Percentiles rank a stretch among this genome's conserved stretches.
Evolutionary conservation across 177 flowering plant species (phyloP).

Genomic region (Vitis hybrid): DNA sequence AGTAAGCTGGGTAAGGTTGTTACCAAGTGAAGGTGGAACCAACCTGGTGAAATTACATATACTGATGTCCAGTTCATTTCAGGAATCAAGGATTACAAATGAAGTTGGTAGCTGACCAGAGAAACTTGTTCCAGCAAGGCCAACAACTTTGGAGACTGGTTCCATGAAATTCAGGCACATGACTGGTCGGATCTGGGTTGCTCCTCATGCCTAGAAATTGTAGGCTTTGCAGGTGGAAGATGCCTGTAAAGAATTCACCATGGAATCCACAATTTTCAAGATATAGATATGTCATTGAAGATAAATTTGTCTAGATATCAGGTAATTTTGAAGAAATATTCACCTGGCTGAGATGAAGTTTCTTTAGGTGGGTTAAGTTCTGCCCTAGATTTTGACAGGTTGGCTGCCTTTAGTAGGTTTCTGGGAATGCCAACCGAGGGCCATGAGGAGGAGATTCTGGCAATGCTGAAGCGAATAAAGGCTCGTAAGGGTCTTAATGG

Average conservation of each 20-base stretch:
- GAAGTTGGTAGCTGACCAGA: slow-evolving; percentile 1
- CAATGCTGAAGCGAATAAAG: no score
- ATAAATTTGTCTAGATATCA: background rate
- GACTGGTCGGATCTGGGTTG: background rate
- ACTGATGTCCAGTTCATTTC: background rate
- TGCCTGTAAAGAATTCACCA: slow-evolving; percentile 1
- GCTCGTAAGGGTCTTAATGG: no score
- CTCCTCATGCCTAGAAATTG: background rate
- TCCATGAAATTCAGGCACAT: slow-evolving; percentile 2
- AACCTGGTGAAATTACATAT: background rate
- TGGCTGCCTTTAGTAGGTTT: no score
- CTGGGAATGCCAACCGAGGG: no score
- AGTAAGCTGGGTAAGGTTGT: no score
- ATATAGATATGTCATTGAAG: background rate
- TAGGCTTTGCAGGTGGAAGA: slow-evolving; percentile 7
- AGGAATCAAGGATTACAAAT: background rate
- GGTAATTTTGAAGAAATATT: background rate
- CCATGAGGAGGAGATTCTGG: no score
- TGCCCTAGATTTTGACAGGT: background rate
- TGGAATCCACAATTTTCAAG: background rate
- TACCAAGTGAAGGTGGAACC: background rate
- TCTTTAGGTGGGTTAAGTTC: slow-evolving; percentile 4
- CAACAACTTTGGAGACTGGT: background rate
- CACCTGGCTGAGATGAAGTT: background rate
- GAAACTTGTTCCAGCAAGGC: slow-evolving; percentile 3